These are phyloP conservation scores for Lithospermum erythrorhizon DNA, from an alignment of 257 asterid genomes.

Conservation along the genomic window DNA sequence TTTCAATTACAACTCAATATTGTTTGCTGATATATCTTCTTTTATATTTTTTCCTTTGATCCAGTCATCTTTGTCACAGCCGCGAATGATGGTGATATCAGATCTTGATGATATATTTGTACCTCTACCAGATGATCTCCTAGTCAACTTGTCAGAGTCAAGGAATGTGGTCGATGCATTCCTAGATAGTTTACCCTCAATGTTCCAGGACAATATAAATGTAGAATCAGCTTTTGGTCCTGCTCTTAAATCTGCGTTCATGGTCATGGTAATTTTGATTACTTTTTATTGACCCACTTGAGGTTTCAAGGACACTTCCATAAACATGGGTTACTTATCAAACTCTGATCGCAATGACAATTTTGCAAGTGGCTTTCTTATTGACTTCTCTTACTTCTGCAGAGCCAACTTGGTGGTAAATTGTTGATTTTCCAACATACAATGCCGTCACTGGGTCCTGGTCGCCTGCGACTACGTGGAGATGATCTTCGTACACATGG, in stretches of 20 bases:
- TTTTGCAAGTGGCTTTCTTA: constrained; percentile 2
- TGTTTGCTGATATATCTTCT: not conserved
- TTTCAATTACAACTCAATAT: not conserved
- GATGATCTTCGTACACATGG: constrained; percentile 79
- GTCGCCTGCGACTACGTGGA: constrained; percentile 88
- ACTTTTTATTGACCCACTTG: constrained; percentile 4
- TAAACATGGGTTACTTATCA: not conserved
- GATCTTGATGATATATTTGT: constrained; percentile 26
- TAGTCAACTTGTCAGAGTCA: constrained; percentile 94
- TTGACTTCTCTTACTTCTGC: constrained; percentile 18
- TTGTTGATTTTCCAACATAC: constrained; percentile 84
- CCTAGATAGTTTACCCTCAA: constrained; percentile 86
- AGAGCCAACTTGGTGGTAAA: constrained; percentile 98
- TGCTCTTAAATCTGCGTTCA: constrained; percentile 83
- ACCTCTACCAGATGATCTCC: constrained; percentile 70
- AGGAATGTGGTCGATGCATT: constrained; percentile 86
- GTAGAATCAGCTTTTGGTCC: constrained; percentile 99
- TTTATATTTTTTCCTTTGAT: not conserved
- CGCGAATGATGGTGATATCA: constrained; percentile 27
- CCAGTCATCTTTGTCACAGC: constrained; percentile 25
- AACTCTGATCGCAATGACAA: not conserved
- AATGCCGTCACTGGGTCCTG: constrained; percentile 92
- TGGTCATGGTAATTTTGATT: constrained; percentile 73
- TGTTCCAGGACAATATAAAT: constrained; percentile 83
- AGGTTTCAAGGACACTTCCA: not conserved